Percentiles rank a stretch among this genome's conserved stretches.
Evolutionary conservation across 2,329 filamentous ascomycete genomes (phyloP).

Genomic region (Karstenula rhodostoma): DNA sequence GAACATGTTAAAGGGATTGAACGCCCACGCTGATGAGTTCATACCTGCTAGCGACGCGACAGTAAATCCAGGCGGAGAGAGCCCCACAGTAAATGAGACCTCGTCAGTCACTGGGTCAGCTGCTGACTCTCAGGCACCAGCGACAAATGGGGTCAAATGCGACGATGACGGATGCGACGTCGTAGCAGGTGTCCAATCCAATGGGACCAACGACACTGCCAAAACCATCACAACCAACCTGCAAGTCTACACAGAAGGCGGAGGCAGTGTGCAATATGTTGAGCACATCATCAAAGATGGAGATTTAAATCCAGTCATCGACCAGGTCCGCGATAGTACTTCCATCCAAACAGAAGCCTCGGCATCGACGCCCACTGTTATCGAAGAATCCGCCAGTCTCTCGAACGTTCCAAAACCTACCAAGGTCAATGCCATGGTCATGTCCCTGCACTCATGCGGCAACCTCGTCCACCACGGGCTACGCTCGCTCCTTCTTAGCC

Average conservation of each 20-base stretch:
- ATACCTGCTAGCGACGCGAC: background rate
- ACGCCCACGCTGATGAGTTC: background rate
- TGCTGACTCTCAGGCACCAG: background rate
- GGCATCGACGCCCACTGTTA: conserved; percentile 29
- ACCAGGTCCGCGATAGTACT: conserved; percentile 63
- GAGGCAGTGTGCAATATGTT: conserved; percentile 78
- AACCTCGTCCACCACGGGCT: conserved; percentile 97
- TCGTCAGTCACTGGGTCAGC: background rate
- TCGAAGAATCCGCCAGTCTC: conserved; percentile 36
- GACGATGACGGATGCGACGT: conserved; percentile 25
- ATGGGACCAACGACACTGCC: conserved; percentile 1
- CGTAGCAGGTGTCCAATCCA: background rate
- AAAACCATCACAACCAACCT: conserved; percentile 42
- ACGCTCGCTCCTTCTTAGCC: conserved; percentile 83
- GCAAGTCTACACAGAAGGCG: conserved; percentile 63
- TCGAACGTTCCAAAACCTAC: conserved; percentile 38
- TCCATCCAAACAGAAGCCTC: conserved; percentile 35
- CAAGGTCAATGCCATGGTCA: conserved; percentile 73
- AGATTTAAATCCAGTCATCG: conserved; percentile 72
- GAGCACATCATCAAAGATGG: conserved; percentile 77
- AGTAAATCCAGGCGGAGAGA: background rate
- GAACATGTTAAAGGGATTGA: conserved; percentile 3
- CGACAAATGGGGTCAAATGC: conserved; percentile 17
- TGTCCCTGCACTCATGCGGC: conserved; percentile 96
- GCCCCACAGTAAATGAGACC: background rate